Percentiles rank a stretch among this genome's conserved stretches.
These are phyloP conservation scores for Jaapia argillacea DNA, from an alignment of 768 basidiomycete genomes.

Conservation along the genomic window DNA sequence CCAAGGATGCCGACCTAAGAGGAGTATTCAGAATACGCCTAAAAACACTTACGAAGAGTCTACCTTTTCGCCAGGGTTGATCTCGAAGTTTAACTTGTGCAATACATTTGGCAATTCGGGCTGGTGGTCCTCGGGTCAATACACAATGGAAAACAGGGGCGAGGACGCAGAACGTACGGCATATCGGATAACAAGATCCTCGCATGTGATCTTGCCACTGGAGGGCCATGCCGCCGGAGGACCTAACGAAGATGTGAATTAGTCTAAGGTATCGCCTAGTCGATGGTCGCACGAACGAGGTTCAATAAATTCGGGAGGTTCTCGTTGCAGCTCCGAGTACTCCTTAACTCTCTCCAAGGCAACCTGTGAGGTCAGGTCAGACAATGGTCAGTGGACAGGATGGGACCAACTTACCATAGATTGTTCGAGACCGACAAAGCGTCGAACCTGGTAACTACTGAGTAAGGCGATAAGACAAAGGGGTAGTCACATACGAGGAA, in stretches of 20 bases:
- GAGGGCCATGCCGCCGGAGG: constrained; percentile 76
- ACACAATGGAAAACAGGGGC: constrained; percentile 4
- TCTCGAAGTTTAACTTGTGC: constrained; percentile 65
- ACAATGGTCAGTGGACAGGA: too few species aligned
- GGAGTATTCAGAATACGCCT: constrained; percentile 2
- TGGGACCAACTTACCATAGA: constrained; percentile 55
- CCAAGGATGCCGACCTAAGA: constrained; percentile 59
- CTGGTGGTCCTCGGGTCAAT: constrained; percentile 25
- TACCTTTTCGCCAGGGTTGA: constrained; percentile 71
- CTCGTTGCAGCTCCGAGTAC: constrained; percentile 69
- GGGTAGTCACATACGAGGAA: too few species aligned
- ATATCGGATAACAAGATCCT: constrained; percentile 70
- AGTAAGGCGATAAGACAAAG: constrained; percentile 3
- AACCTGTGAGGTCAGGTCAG: constrained; percentile 33
- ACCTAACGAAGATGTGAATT: too few species aligned
- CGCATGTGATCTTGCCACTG: constrained; percentile 55
- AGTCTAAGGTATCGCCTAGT: too few species aligned
- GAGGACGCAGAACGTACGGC: constrained; percentile 34
- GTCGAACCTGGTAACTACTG: too few species aligned
- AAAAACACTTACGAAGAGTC: constrained; percentile 6
- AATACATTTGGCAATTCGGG: constrained; percentile 83
- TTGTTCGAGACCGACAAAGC: constrained; percentile 87
- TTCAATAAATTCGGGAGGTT: constrained; percentile 79
- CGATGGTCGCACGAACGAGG: too few species aligned
- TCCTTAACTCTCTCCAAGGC: constrained; percentile 87